Percentiles rank a stretch among this genome's conserved stretches.
These are phyloP conservation scores for Aaosphaeria pasadenensis DNA, from an alignment of 2,329 filamentous ascomycete genomes.

Conservation along the genomic window DNA sequence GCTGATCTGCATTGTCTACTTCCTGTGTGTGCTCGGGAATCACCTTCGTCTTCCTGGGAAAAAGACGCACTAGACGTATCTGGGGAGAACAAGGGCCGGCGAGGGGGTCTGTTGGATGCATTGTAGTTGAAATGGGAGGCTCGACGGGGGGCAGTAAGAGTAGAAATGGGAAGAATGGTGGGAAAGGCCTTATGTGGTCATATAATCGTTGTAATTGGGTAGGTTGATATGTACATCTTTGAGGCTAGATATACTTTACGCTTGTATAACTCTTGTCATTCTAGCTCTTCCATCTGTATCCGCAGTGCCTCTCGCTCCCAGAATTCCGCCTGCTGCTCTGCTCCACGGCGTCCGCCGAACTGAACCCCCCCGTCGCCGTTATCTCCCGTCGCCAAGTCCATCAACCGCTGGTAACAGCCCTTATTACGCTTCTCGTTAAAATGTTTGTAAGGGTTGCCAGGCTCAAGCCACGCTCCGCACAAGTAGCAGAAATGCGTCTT, in stretches of 20 bases:
- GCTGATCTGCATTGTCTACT: slow-evolving; percentile 22
- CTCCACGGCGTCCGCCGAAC: slow-evolving; percentile 43
- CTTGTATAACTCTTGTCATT: not conserved
- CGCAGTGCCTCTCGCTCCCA: slow-evolving; percentile 36
- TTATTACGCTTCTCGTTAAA: slow-evolving; percentile 69
- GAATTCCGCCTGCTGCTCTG: slow-evolving; percentile 41
- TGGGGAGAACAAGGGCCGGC: not conserved
- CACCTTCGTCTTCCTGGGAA: slow-evolving; percentile 7
- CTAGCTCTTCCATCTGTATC: slow-evolving; percentile 35
- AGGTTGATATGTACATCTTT: not conserved
- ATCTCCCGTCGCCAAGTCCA: slow-evolving; percentile 80
- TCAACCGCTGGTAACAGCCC: slow-evolving; percentile 77
- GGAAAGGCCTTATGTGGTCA: not conserved
- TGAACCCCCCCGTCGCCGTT: slow-evolving; percentile 42
- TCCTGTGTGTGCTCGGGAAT: slow-evolving; percentile 21
- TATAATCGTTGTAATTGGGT: not conserved
- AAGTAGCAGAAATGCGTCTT: slow-evolving; percentile 93
- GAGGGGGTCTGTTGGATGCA: not conserved
- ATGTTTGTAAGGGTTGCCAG: slow-evolving; percentile 80
- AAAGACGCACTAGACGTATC: slow-evolving; percentile 1
- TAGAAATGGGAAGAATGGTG: too few species aligned
- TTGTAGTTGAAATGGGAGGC: not conserved
- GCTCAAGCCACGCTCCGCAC: slow-evolving; percentile 81
- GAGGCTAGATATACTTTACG: too few species aligned
- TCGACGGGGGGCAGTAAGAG: too few species aligned